phyloP scores from a whole-genome alignment of 768 basidiomycete genomes.

The Multifurca ochricompacta region DNA sequence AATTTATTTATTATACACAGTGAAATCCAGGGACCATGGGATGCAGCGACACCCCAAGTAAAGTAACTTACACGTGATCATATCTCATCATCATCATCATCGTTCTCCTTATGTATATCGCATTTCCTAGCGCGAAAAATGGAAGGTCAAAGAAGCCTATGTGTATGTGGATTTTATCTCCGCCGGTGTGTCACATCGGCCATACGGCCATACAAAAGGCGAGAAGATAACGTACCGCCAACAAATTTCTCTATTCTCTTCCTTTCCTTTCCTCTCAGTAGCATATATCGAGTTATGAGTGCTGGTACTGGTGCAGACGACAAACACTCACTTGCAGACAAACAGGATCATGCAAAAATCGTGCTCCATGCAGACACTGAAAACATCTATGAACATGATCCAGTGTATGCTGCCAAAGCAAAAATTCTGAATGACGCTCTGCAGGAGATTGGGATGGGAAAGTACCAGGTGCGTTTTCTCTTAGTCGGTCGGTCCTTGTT shows the following conservation, averaged over 20 bases:
- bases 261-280: no score
- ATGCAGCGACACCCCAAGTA: slow-evolving; percentile 74
- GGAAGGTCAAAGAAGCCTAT: no score
- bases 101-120: no score
- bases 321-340: background rate
- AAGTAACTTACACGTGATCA: no score
- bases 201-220: no score
- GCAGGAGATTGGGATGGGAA: slow-evolving; percentile 51
- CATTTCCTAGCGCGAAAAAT: no score
- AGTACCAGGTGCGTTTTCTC: slow-evolving; percentile 37
- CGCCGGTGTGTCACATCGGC: no score
- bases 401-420: slow-evolving; percentile 44
- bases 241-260: no score
- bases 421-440: slow-evolving; percentile 38
- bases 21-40: slow-evolving; percentile 90
- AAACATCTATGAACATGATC: slow-evolving; percentile 20
- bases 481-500: background rate
- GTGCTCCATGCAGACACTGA: background rate
- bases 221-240: no score
- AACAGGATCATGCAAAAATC: background rate
- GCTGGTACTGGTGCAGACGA: no score
- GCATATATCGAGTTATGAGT: slow-evolving; percentile 8
- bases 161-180: no score
- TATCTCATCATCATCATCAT: no score
- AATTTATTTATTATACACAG: slow-evolving; percentile 41